Base-by-base conservation (phyloP, 2,329 filamentous ascomycete genomes). In the Alternaria alternata region DNA sequence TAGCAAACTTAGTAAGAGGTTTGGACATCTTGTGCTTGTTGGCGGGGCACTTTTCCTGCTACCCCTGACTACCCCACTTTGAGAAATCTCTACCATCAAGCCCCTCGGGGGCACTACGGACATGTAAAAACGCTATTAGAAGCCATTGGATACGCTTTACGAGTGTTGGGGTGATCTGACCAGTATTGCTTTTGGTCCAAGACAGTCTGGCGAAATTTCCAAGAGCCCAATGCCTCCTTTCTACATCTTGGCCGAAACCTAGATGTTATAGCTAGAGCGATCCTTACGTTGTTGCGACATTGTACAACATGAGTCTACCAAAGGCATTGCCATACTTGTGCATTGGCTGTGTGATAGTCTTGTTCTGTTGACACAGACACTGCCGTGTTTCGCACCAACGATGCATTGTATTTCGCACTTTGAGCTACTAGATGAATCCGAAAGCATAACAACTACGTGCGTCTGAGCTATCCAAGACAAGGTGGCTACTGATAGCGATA, bases 41-140 rank as follows among this genome's bases (percentile, higher is more conserved):
- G n/a, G 24, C 43, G 22, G 52, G 32, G 43, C 30, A 39, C 28
- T 26, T 36, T 32, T 38, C 32, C 46, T 49, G 32, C 20, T 16
- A 49, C 32, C 32, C 32, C 46, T 38, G 46, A 44, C 7, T 46
- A 41, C 47, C 38, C 47, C 54, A 28, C 47, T 51, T 43, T 16
- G 12, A 6, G 14, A 46, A 28, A 36, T 38, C 14, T 49, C 46
- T 49, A 49, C 30, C 30, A 49, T 2, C 32, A 36, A 7, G 39
- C 8, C 20, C 9, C 5, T 5, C 18, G 46, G 32, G 12, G 14
- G 32, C 3, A 49, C 32, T 18, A 14, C 46, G 32, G 30, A 7
- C 22, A 0, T 18, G 1, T 8, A 4, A 38, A 22, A 18, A 26
- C 0, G 14, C 3, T 3, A 18, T 12, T 12, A 1, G 32, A 14